A percentile compares a stretch with the other conserved stretches of the same genome.
Conservation (phyloP, 2,329 filamentous ascomycete genomes). For the Graphilbum fragrans region DNA sequence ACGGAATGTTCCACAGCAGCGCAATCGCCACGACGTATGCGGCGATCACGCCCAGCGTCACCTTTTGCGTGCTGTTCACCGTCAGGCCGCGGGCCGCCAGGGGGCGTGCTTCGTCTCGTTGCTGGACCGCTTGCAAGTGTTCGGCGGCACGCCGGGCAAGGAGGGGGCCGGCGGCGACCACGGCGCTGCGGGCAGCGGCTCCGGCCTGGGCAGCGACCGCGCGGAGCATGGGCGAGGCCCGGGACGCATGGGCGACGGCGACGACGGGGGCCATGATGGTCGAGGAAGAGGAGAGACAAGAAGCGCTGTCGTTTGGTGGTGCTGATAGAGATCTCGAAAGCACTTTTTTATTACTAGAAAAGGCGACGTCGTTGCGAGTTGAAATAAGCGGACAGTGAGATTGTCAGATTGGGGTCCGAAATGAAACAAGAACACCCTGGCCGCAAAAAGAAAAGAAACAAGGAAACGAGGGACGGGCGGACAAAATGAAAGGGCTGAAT, state of each 20-base stretch:
- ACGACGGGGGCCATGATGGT: constrained; percentile 10
- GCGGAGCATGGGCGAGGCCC: constrained; percentile 5
- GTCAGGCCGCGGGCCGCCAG: constrained; percentile 22
- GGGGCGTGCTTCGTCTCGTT: neutral
- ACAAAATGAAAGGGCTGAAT: too few species aligned
- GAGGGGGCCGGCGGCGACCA: constrained; percentile 8
- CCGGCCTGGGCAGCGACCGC: neutral
- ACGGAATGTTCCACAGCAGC: constrained; percentile 68
- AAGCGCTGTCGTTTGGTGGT: too few species aligned
- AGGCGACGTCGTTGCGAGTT: too few species aligned
- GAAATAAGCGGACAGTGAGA: too few species aligned
- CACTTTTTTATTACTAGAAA: too few species aligned
- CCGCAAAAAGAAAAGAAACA: too few species aligned
- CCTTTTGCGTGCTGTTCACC: constrained; percentile 55
- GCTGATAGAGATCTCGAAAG: too few species aligned
- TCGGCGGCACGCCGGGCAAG: constrained; percentile 5
- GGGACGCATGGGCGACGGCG: constrained; percentile 1
- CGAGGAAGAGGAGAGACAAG: too few species aligned
- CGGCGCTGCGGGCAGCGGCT: neutral
- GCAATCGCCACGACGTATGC: constrained; percentile 53
- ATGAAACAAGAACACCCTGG: too few species aligned
- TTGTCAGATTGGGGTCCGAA: too few species aligned
- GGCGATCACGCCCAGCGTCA: constrained; percentile 57
- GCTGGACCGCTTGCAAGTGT: neutral
- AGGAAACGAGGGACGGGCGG: too few species aligned